Base-by-base conservation (phyloP, 2,329 filamentous ascomycete species). In the Aspergillus chevalieri region DNA sequence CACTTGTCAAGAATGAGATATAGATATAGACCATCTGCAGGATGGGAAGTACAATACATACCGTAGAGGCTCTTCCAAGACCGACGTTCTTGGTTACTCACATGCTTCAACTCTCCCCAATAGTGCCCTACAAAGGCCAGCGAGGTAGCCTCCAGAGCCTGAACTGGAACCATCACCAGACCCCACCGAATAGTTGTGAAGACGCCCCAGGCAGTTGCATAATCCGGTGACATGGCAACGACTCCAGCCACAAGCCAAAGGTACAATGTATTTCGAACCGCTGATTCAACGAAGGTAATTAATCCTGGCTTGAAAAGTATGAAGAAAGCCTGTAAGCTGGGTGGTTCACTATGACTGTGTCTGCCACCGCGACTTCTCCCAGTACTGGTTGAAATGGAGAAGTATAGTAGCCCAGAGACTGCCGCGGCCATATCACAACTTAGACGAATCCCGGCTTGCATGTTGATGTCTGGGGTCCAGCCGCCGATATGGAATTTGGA, bases 131-230 rank as follows among this genome's bases (percentile, higher is more conserved):
- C 74, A 58, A 87, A 88, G 0, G 82, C 74, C 0, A 85, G 68
- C 0, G 82, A 75, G 0, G 84, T 84, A 2, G 80, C 80, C 63
- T 89, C 84, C 0, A 88, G 70, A 0, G 84, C 77, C 52, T 82
- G 78, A 0, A 89, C 82, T 0, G 85, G 85, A 0, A 88, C 83
- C 85, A 89, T 89, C 26, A 89, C 71, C 1, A 89, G 70, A 0
- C 85, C 85, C 85, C 85, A 88, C 12, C 84, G 77, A 39, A 89
- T 88, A 0, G 84, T 88, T 48, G 79, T 85, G 69, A 89, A 89
- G 8, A 88, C 73, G 1, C 84, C 82, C 85, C 84, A 89, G 0
- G 85, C 83, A 0, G 84, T 88, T 0, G 84, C 81, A 62, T 89
- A 89, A 6, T 80, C 76, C 0, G 71, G 66, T 0, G 84, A 84